Percentiles rank a stretch among this genome's conserved stretches.
Evolutionary conservation across 2,329 filamentous ascomycete species (phyloP).

Genomic region (Colletotrichum lini): DNA sequence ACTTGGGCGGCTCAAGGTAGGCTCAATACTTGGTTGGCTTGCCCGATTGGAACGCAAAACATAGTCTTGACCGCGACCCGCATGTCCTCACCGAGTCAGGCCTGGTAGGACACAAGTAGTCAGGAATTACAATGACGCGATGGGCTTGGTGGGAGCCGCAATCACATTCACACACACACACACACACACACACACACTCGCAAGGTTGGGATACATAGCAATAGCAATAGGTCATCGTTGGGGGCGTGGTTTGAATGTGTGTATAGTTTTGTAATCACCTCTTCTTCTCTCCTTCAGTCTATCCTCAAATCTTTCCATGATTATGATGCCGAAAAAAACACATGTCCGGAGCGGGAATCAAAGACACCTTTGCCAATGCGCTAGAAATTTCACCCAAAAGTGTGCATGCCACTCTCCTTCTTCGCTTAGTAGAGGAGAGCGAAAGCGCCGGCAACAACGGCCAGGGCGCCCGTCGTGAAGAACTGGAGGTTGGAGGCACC

Average conservation of each 20-base stretch:
- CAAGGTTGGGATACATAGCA: too few species aligned
- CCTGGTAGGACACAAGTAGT: background rate
- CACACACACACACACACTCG: too few species aligned
- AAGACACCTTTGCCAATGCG: constrained; percentile 34
- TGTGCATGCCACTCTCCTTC: background rate
- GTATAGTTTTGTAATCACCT: constrained; percentile 23
- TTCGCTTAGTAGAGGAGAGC: constrained; percentile 43
- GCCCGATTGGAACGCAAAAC: background rate
- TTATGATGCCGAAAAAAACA: constrained; percentile 38
- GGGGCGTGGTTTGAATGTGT: too few species aligned
- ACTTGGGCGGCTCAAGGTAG: background rate
- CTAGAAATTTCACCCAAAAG: constrained; percentile 26
- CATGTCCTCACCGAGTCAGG: constrained; percentile 4
- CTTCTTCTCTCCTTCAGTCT: constrained; percentile 36
- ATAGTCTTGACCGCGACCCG: constrained; percentile 3
- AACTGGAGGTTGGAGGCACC: constrained; percentile 31
- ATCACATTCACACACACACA: background rate
- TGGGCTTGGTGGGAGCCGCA: background rate
- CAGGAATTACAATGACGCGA: background rate
- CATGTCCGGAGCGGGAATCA: constrained; percentile 34
- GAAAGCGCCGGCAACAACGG: constrained; percentile 40
- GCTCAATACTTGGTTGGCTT: background rate
- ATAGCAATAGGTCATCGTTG: too few species aligned
- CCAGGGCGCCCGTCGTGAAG: constrained; percentile 43
- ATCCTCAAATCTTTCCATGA: constrained; percentile 40